Evolutionary conservation across 2,329 filamentous ascomycete species (phyloP).

Genomic region (Alternaria infectoria): DNA sequence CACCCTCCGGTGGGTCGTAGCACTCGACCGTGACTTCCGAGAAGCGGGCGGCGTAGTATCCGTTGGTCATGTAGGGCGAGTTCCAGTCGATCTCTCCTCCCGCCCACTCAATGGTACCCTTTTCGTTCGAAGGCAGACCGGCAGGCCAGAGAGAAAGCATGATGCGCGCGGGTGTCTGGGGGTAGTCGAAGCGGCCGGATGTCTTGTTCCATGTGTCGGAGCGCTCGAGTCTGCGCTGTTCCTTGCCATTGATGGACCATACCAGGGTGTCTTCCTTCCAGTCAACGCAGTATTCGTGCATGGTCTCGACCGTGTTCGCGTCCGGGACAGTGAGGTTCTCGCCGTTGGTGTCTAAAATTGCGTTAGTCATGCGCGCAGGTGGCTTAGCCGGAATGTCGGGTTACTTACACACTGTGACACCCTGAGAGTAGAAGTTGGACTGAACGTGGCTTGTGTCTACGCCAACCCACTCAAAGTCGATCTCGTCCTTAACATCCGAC

Average conservation of each 20-base stretch:
- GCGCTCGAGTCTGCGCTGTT: conserved; percentile 75
- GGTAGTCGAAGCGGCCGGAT: conserved; percentile 80
- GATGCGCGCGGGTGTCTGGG: conserved; percentile 88
- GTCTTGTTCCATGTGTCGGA: conserved; percentile 86
- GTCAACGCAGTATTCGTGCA: conserved; percentile 88
- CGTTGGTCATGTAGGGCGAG: conserved; percentile 78
- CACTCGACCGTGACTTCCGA: conserved; percentile 81
- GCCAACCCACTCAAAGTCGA: conserved; percentile 95
- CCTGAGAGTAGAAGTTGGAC: conserved; percentile 97
- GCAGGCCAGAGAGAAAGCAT: conserved; percentile 97
- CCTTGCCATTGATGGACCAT: conserved; percentile 85
- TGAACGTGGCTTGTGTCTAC: conserved; percentile 77
- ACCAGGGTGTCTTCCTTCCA: conserved; percentile 87
- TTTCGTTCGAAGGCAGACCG: conserved; percentile 75
- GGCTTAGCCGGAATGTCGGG: not conserved
- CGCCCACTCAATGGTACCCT: conserved; percentile 90
- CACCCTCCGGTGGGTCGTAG: conserved; percentile 80
- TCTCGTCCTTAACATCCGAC: conserved; percentile 96
- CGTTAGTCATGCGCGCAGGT: conserved; percentile 16
- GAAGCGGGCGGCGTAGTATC: conserved; percentile 88
- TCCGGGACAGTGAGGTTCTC: conserved; percentile 66
- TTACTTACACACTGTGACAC: conserved; percentile 82
- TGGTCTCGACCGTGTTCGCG: conserved; percentile 75
- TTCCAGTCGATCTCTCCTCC: conserved; percentile 91
- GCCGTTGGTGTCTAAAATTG: conserved; percentile 71